phyloP scores from a whole-genome alignment of 2,329 filamentous ascomycete genomes.

The Waltergamsia citrina region DNA sequence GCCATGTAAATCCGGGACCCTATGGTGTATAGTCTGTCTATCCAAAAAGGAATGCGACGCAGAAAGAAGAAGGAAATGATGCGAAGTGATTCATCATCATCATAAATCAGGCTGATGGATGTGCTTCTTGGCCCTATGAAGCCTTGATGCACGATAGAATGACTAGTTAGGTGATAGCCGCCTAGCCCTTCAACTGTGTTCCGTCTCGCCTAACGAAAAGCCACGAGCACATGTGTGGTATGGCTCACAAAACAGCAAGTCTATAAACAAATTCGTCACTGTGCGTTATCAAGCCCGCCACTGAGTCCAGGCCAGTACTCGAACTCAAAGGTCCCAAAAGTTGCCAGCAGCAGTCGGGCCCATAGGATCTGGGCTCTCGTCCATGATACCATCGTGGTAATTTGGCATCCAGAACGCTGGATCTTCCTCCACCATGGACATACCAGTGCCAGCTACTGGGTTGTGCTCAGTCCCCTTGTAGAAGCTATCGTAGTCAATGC shows the following conservation, averaged over 20 bases:
- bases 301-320: too few species aligned
- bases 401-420: conserved; percentile 39
- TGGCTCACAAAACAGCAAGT: too few species aligned
- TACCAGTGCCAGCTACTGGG: conserved; percentile 27
- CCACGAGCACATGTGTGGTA: too few species aligned
- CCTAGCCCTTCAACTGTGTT: too few species aligned
- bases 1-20: neutral
- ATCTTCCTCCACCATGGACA: conserved; percentile 43
- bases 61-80: neutral
- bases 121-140: too few species aligned
- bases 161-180: too few species aligned
- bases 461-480: conserved; percentile 36
- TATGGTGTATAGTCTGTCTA: neutral
- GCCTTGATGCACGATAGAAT: too few species aligned
- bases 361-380: conserved; percentile 24
- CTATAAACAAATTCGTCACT: too few species aligned
- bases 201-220: too few species aligned
- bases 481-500: conserved; percentile 47
- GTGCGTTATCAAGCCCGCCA: too few species aligned
- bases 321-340: conserved; percentile 25
- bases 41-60: neutral
- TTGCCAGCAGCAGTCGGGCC: conserved; percentile 18
- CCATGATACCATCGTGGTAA: conserved; percentile 27
- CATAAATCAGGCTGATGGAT: neutral
- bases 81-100: neutral